These are phyloP conservation scores for Brassica incana DNA, from an alignment of 345 rosid genomes.

Conservation along the genomic window DNA sequence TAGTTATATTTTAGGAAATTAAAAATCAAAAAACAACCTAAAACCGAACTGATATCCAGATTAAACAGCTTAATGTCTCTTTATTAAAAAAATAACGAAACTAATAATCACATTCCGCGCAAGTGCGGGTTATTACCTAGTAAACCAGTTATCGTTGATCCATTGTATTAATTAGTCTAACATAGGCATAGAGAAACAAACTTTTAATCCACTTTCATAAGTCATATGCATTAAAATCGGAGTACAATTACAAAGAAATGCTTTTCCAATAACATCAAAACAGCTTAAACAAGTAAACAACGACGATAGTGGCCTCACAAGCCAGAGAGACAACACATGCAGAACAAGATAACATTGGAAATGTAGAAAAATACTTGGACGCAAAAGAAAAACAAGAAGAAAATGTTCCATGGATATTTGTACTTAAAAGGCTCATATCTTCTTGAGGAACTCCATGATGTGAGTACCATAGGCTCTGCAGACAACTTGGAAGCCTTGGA, in stretches of 20 bases:
- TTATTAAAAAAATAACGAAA: too few species aligned
- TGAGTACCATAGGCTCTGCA: slow-evolving; percentile 23
- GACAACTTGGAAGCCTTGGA: slow-evolving; percentile 14
- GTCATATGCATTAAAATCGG: not conserved
- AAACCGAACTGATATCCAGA: too few species aligned
- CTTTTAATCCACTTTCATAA: not conserved
- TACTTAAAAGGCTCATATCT: not conserved
- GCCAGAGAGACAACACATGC: not conserved
- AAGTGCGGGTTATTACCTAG: too few species aligned
- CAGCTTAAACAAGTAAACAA: not conserved
- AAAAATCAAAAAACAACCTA: too few species aligned
- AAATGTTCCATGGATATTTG: not conserved
- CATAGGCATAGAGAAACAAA: not conserved
- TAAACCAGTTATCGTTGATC: not conserved
- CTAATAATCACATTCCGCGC: too few species aligned
- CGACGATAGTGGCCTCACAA: not conserved
- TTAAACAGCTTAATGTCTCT: too few species aligned
- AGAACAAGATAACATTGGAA: not conserved
- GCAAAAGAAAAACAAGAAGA: not conserved
- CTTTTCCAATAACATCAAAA: not conserved
- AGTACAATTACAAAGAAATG: not conserved
- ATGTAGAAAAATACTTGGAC: not conserved
- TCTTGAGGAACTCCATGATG: slow-evolving; percentile 30
- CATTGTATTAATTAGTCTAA: not conserved
- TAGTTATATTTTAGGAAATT: too few species aligned